Evolutionary conservation across 805 yeast species (phyloP).

Genomic region (Metschnikowia cubensis): DNA sequence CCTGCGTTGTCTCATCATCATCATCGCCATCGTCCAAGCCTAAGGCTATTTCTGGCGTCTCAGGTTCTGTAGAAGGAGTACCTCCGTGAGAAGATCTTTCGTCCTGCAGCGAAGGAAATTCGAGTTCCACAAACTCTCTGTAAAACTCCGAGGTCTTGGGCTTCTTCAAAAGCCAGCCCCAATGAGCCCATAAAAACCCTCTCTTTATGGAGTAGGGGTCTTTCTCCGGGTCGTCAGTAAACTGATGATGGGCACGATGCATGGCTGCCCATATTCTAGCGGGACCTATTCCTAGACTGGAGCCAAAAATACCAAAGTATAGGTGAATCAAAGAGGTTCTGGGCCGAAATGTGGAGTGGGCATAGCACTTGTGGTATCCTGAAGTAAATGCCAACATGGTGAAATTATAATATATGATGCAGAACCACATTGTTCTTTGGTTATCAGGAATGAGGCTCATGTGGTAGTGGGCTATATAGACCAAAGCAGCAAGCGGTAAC

Average conservation of each 20-base stretch:
- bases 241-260: slow-evolving; percentile 89
- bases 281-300: slow-evolving; percentile 74
- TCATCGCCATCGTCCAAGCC: slow-evolving; percentile 12
- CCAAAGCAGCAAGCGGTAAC: slow-evolving; percentile 29
- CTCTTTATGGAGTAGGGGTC: slow-evolving; percentile 85
- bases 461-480: slow-evolving; percentile 22
- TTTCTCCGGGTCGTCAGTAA: slow-evolving; percentile 73
- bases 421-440: slow-evolving; percentile 27
- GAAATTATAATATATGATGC: slow-evolving; percentile 30
- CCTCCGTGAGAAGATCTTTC: neutral
- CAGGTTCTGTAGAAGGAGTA: neutral
- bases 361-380: slow-evolving; percentile 42
- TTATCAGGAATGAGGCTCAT: slow-evolving; percentile 26
- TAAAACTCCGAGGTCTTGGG: slow-evolving; percentile 41
- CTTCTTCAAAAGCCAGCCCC: slow-evolving; percentile 79
- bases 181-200: slow-evolving; percentile 77
- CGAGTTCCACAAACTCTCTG: slow-evolving; percentile 34
- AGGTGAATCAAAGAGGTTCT: slow-evolving; percentile 35
- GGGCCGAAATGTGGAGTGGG: slow-evolving; percentile 37
- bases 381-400: slow-evolving; percentile 39
- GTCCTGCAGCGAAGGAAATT: slow-evolving; percentile 22
- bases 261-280: slow-evolving; percentile 75
- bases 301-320: slow-evolving; percentile 56
- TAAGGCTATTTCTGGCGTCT: neutral
- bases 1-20: slow-evolving; percentile 5